Evolutionary conservation across 108 stramenopile genomes (phyloP), one percentile per base, ranked within the genome.

Genomic region (Mayamaea pseudoterrestris): DNA sequence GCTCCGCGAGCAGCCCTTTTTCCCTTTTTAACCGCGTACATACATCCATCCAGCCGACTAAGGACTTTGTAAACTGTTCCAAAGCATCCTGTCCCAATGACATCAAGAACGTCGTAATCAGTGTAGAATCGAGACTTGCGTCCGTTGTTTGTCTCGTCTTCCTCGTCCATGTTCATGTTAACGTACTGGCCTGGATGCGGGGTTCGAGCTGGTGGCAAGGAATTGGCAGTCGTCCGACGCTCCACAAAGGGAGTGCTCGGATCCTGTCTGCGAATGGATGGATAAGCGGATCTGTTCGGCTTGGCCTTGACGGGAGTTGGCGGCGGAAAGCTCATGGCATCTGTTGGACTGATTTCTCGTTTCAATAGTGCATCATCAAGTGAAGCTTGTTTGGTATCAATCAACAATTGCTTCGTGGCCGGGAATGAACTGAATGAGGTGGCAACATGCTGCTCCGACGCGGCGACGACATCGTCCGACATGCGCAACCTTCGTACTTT

Each of bases 11-110:
- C 79, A 21, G 66, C 65, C 11, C 88, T 65, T 31, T 83, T 77
- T 14, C 76, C 73, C 23, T 66, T 78, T 59, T 90, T 90, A 47
- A 90, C 77, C 28, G 88, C 88, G 57, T 90, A 90, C 55, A 78
- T 59, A 25, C 83, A 80, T 4, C 74, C 76, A 61, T 90, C 88
- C 30, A 80, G 57, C 0, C 76, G 65, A 21, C 71, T 78, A 14
- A 82, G 46, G 17, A 75, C 81, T 48, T 80, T 75, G 64, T 80
- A 80, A 11, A 90, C 88, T 17, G 52, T 68, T 5, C 88, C 88
- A 52, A 90, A 90, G 27, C 76, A 68, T 21, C 88, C 88, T 44
- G 59, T 66, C 20, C 88, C 88, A 20, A 90, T 57, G 41, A 77
- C 75, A 5, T 63, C 73, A 25, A 85, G 71, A 27, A 85, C 48